Conservation (phyloP, 306 rosid genomes). For the Benincasa hispida region DNA sequence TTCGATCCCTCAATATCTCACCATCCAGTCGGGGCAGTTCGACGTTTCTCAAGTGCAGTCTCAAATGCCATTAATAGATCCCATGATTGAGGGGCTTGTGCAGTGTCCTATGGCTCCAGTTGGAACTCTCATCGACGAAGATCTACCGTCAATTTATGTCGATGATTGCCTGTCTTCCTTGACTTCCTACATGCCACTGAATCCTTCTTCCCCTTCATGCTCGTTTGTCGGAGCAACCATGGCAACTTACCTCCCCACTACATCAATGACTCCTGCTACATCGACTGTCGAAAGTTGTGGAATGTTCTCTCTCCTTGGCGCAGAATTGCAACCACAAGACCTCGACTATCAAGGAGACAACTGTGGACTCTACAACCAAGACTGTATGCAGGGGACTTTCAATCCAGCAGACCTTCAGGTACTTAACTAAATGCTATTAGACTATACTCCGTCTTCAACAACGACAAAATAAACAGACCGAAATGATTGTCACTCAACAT, state of each 20-base stretch:
- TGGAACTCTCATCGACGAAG: constrained; percentile 32
- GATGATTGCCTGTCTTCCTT: constrained; percentile 78
- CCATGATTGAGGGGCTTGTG: constrained; percentile 46
- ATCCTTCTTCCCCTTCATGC: constrained; percentile 55
- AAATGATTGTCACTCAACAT: neutral
- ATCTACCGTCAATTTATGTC: constrained; percentile 43
- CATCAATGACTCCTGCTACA: constrained; percentile 29
- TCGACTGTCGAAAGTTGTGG: constrained; percentile 53
- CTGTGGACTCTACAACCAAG: constrained; percentile 55
- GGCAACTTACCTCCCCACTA: constrained; percentile 47
- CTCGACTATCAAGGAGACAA: constrained; percentile 75
- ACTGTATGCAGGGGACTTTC: constrained; percentile 48
- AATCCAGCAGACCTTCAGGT: constrained; percentile 82
- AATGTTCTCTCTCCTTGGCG: constrained; percentile 44
- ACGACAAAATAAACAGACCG: neutral
- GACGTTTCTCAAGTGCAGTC: constrained; percentile 43
- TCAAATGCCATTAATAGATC: constrained; percentile 28
- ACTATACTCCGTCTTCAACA: neutral
- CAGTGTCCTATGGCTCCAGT: constrained; percentile 31
- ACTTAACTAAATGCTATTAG: constrained; percentile 9
- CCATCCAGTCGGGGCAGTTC: constrained; percentile 39
- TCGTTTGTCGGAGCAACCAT: constrained; percentile 49
- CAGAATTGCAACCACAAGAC: constrained; percentile 67
- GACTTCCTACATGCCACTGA: constrained; percentile 54
- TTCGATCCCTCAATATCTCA: constrained; percentile 29